Percentiles rank a stretch among this genome's conserved stretches.
phyloP scores from a whole-genome alignment of 805 yeast genomes.

The Cyberlindnera maclurae region DNA sequence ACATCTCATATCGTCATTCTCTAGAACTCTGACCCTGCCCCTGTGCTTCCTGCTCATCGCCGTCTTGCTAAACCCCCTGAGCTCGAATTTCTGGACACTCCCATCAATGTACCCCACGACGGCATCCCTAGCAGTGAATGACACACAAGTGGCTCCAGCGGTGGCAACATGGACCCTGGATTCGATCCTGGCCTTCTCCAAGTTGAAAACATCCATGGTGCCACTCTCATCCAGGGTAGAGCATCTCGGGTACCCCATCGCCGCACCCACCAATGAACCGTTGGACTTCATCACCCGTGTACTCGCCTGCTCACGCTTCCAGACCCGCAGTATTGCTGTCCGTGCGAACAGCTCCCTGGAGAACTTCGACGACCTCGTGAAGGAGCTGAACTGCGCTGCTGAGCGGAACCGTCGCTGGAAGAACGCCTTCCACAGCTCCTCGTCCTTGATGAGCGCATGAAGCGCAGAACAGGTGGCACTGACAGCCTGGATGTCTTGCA shows the following conservation, averaged over 20 bases:
- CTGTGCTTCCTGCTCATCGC: constrained; percentile 3
- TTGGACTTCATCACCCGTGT: constrained; percentile 8
- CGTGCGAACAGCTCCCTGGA: constrained; percentile 29
- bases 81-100: constrained; percentile 8
- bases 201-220: constrained; percentile 6
- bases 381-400: constrained; percentile 30
- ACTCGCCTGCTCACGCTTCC: constrained; percentile 10
- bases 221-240: constrained; percentile 15
- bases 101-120: constrained; percentile 20
- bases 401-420: constrained; percentile 24
- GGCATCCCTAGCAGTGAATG: constrained; percentile 9
- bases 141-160: constrained; percentile 11
- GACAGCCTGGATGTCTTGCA: constrained; percentile 27
- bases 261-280: constrained; percentile 1
- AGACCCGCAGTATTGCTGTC: constrained; percentile 15
- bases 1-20: constrained; percentile 9
- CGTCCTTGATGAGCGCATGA: constrained; percentile 28
- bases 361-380: constrained; percentile 27
- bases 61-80: constrained; percentile 6
- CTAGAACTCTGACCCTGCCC: constrained; percentile 10
- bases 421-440: constrained; percentile 36
- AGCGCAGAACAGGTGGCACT: constrained; percentile 26
- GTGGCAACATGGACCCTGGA: constrained; percentile 5
- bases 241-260: constrained; percentile 15
- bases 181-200: constrained; percentile 11